Conservation (phyloP, 345 rosid genomes). For the Aquilaria yunnanensis region DNA sequence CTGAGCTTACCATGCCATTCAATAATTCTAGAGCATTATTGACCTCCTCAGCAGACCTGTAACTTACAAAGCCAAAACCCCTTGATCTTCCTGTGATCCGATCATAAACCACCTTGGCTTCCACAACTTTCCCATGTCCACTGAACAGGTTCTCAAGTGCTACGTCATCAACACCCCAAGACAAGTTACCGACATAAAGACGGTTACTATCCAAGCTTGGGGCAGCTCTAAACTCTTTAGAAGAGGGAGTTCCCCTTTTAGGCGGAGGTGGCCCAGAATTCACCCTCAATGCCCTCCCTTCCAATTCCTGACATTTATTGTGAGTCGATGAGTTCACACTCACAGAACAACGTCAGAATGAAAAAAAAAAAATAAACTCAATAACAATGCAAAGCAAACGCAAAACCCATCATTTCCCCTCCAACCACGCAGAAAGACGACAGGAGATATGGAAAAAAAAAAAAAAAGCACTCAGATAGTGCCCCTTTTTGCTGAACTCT, state of each 20-base stretch:
- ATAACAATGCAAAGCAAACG: not conserved
- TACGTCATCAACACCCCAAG: slow-evolving; percentile 90
- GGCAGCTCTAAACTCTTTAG: slow-evolving; percentile 32
- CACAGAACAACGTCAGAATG: not conserved
- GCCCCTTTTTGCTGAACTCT: too few species aligned
- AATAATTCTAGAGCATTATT: slow-evolving; percentile 59
- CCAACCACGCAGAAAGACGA: not conserved
- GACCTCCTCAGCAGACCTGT: slow-evolving; percentile 73
- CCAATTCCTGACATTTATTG: slow-evolving; percentile 58
- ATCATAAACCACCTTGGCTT: slow-evolving; percentile 91
- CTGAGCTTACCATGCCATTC: slow-evolving; percentile 73
- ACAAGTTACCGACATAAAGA: slow-evolving; percentile 79
- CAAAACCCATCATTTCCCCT: not conserved
- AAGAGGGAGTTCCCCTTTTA: slow-evolving; percentile 41
- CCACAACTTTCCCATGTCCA: slow-evolving; percentile 84
- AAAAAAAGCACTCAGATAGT: too few species aligned
- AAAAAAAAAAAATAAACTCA: not conserved
- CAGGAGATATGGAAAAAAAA: too few species aligned
- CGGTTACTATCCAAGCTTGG: slow-evolving; percentile 37
- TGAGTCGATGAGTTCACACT: not conserved
- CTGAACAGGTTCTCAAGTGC: slow-evolving; percentile 78
- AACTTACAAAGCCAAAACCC: slow-evolving; percentile 95
- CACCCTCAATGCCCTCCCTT: slow-evolving; percentile 85
- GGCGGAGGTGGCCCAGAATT: slow-evolving; percentile 85
- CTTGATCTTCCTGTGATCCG: slow-evolving; percentile 92